phyloP scores from a whole-genome alignment of 2,329 filamentous ascomycete genomes.

The Cryphonectria japonica region DNA sequence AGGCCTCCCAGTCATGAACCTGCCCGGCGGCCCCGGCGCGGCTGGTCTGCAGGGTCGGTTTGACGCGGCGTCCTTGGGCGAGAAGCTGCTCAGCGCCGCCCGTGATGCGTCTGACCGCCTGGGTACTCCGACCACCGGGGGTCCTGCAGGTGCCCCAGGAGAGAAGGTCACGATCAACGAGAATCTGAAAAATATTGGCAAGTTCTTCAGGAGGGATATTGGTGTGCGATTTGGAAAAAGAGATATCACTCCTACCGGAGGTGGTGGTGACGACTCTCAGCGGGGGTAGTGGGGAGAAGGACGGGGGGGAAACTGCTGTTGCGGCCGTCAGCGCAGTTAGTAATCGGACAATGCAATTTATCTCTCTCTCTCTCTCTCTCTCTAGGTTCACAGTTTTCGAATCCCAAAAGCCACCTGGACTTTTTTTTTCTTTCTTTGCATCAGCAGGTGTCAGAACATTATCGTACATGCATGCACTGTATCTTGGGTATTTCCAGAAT shows the following conservation, averaged over 20 bases:
- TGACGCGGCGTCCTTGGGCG: conserved; percentile 81
- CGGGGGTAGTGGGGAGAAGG: conserved; percentile 6
- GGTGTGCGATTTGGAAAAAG: conserved; percentile 73
- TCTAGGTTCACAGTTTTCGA: not conserved
- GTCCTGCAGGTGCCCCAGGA: conserved; percentile 37
- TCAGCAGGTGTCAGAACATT: conserved; percentile 4
- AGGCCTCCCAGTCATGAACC: conserved; percentile 41
- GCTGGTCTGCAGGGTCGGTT: conserved; percentile 55
- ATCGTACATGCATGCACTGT: conserved; percentile 1
- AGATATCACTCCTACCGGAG: conserved; percentile 46
- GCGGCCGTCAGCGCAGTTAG: not conserved
- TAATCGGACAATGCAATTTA: not conserved
- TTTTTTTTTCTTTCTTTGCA: no score
- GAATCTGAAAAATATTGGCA: conserved; percentile 93
- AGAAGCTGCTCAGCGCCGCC: conserved; percentile 85
- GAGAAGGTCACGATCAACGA: conserved; percentile 81
- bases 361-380: not conserved
- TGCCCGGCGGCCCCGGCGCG: conserved; percentile 42
- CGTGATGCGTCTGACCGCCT: conserved; percentile 81
- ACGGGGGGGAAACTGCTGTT: no score
- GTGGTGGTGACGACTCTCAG: conserved; percentile 29
- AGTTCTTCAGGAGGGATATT: conserved; percentile 91
- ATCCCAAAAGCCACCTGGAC: not conserved
- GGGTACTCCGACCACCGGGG: conserved; percentile 57
- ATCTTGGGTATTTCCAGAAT: not conserved